Evolutionary conservation across 2,329 filamentous ascomycete genomes (phyloP).

Genomic region (Arthrobotrys sinensis): DNA sequence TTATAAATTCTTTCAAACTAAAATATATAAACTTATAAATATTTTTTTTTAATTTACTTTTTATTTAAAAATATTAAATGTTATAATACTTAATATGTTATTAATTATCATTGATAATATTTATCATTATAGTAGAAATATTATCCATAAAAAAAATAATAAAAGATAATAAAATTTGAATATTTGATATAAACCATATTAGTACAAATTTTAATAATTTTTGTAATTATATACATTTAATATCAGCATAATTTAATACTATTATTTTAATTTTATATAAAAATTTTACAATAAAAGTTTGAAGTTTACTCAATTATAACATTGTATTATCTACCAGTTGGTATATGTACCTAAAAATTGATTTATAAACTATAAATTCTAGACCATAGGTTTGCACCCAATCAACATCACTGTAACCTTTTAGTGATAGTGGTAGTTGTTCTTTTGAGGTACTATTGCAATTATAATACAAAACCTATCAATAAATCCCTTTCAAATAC

Average conservation of each 20-base stretch:
- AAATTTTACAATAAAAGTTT: neutral
- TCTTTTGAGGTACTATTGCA: neutral
- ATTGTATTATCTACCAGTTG: neutral
- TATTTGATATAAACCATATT: no score
- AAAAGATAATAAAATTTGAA: no score
- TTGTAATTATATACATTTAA: neutral
- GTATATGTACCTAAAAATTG: neutral
- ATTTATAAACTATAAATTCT: slow-evolving; percentile 9
- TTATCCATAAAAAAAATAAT: slow-evolving; percentile 30
- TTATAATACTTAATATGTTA: neutral
- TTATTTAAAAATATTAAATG: neutral
- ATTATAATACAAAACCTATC: neutral
- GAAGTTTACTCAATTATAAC: slow-evolving; percentile 6
- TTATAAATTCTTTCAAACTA: no score
- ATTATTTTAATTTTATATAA: neutral
- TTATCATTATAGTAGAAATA: slow-evolving; percentile 29
- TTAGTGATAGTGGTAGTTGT: neutral
- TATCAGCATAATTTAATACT: slow-evolving; percentile 4
- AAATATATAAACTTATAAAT: no score
- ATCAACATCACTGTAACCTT: neutral
- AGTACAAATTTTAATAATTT: no score
- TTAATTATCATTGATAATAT: slow-evolving; percentile 1
- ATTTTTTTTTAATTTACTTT: no score
- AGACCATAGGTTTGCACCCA: neutral
- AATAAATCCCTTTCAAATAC: slow-evolving; percentile 2